Conservation (phyloP, 805 yeast species). For the Candida coleopterorum region DNA sequence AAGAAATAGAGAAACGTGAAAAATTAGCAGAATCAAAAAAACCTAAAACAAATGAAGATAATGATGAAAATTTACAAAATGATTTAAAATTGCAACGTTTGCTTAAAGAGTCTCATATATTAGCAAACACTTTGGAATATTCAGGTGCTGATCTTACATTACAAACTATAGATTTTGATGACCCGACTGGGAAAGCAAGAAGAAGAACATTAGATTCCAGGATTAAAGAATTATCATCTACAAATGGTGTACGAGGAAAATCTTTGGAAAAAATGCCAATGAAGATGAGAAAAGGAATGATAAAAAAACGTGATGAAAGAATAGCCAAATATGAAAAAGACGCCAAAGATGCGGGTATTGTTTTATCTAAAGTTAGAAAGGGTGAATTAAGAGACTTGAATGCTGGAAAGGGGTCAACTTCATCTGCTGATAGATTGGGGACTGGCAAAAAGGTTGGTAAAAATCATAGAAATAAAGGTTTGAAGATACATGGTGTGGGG, state of each 20-base stretch:
- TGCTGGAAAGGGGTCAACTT: conserved; percentile 50
- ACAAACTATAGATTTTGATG: conserved; percentile 55
- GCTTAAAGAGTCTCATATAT: conserved; percentile 66
- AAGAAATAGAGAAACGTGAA: conserved; percentile 24
- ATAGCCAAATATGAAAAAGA: conserved; percentile 60
- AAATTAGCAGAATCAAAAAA: conserved; percentile 23
- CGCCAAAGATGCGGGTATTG: conserved; percentile 86
- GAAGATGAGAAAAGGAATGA: conserved; percentile 81
- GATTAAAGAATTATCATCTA: conserved; percentile 39
- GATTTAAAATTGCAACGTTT: conserved; percentile 72
- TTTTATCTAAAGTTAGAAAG: conserved; percentile 66
- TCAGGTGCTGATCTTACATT: conserved; percentile 70
- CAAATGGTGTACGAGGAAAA: conserved; percentile 35
- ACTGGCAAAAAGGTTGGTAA: conserved; percentile 34
- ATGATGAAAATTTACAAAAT: conserved; percentile 53
- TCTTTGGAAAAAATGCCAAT: conserved; percentile 81
- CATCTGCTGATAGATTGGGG: conserved; percentile 50
- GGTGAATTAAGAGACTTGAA: conserved; percentile 59
- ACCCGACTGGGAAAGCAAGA: conserved; percentile 66
- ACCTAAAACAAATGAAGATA: conserved; percentile 34
- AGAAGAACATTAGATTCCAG: conserved; percentile 59
- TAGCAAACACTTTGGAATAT: conserved; percentile 36
- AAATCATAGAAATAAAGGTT: conserved; percentile 65
- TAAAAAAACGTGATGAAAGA: conserved; percentile 49
- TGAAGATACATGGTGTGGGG: conserved; percentile 74